Conservation (phyloP, 176 grass and related monocot species). For the Aegilops bicornis region DNA sequence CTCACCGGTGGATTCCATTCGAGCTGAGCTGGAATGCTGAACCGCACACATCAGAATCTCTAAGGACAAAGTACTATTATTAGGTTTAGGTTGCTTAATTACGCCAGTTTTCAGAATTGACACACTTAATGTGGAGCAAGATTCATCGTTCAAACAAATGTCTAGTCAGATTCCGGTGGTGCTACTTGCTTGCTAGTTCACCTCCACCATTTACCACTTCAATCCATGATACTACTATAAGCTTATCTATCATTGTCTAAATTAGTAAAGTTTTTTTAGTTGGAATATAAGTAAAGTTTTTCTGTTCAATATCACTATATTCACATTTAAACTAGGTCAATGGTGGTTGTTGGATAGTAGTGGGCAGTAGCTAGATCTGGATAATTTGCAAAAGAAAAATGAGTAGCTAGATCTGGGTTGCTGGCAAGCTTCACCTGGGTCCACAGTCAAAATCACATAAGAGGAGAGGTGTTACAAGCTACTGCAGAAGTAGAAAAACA, state of each 20-base stretch:
- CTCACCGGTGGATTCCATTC: background rate
- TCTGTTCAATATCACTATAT: background rate
- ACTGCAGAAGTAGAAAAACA: background rate
- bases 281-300: background rate
- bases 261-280: background rate
- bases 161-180: background rate
- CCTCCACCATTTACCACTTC: background rate
- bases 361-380: background rate
- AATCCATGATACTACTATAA: background rate
- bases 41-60: background rate
- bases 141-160: background rate
- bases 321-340: background rate
- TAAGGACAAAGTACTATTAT: background rate
- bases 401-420: background rate
- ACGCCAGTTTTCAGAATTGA: background rate
- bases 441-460: background rate
- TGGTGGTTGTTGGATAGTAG: background rate
- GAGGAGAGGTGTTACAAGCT: background rate
- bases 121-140: background rate
- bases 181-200: background rate
- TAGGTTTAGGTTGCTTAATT: background rate
- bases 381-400: no score
- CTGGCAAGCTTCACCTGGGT: constrained; percentile 3
- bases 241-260: background rate
- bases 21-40: background rate